Conservation (phyloP, 805 yeast species). For the Jamesozyma jinghongensis region DNA sequence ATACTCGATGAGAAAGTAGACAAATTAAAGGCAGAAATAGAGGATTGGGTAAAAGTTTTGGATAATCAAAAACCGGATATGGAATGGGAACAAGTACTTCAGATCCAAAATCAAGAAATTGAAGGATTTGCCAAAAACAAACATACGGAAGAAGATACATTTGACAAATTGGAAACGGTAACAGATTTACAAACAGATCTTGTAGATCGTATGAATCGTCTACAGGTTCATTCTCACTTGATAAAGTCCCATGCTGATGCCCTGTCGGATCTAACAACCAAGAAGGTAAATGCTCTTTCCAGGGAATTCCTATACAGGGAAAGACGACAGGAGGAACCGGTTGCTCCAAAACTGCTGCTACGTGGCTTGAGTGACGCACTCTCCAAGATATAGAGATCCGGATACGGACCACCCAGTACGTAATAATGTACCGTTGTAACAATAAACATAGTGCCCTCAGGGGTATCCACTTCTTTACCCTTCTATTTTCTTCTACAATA, state of each 20-base stretch:
- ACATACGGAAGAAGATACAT: neutral
- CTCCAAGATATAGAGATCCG: neutral
- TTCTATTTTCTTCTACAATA: neutral
- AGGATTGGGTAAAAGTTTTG: slow-evolving; percentile 21
- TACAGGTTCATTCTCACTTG: slow-evolving; percentile 19
- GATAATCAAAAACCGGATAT: slow-evolving; percentile 12
- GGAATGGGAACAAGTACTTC: slow-evolving; percentile 12
- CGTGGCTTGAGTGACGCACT: slow-evolving; percentile 21
- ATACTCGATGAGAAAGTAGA: slow-evolving; percentile 18
- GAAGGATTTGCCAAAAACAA: neutral
- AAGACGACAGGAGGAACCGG: neutral
- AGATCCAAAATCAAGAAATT: neutral
- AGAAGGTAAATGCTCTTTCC: slow-evolving; percentile 14
- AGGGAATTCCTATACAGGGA: slow-evolving; percentile 8
- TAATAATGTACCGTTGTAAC: slow-evolving; percentile 1
- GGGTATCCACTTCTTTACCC: too few relatives aligned
- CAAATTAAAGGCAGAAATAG: slow-evolving; percentile 18
- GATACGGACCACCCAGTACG: neutral
- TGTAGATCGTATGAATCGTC: slow-evolving; percentile 12
- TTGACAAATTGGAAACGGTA: neutral
- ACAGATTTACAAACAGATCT: slow-evolving; percentile 9
- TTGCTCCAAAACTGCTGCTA: slow-evolving; percentile 13
- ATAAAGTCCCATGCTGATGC: slow-evolving; percentile 19
- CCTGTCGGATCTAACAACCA: slow-evolving; percentile 11
- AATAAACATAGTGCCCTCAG: neutral